Percentiles rank a stretch among this genome's conserved stretches.
Conservation (phyloP, 1,139 yeast species). For the Candida sp. region DNA sequence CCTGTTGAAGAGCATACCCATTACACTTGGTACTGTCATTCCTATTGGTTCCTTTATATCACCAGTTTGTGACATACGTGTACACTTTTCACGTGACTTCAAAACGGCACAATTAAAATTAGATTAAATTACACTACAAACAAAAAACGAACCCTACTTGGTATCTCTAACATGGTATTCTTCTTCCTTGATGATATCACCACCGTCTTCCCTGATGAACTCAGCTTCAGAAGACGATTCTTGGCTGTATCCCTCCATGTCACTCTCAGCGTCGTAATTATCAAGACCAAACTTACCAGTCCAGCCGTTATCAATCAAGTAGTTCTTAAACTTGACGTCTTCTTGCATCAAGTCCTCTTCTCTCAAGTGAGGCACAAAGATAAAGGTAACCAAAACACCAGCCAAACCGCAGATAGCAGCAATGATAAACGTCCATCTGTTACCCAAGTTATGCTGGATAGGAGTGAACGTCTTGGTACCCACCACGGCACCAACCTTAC, state of each 20-base stretch:
- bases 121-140: neutral
- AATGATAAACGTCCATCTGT: constrained; percentile 51
- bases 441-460: constrained; percentile 37
- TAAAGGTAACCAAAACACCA: constrained; percentile 63
- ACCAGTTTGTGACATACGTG: no score
- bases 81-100: no score
- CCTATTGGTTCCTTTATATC: no score
- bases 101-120: neutral
- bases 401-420: constrained; percentile 73
- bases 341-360: constrained; percentile 72
- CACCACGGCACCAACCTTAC: constrained; percentile 55
- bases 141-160: neutral
- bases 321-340: constrained; percentile 66
- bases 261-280: constrained; percentile 23
- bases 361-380: constrained; percentile 68
- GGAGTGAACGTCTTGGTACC: constrained; percentile 51
- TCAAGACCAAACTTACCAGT: constrained; percentile 58
- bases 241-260: constrained; percentile 12
- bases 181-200: neutral
- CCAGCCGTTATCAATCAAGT: constrained; percentile 71
- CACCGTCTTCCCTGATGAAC: neutral
- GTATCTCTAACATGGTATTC: neutral
- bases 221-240: constrained; percentile 6
- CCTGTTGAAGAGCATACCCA: no score
- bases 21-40: no score